Conservation (phyloP, 2,329 filamentous ascomycete species). For the Tolypocladium cylindrosporum region DNA sequence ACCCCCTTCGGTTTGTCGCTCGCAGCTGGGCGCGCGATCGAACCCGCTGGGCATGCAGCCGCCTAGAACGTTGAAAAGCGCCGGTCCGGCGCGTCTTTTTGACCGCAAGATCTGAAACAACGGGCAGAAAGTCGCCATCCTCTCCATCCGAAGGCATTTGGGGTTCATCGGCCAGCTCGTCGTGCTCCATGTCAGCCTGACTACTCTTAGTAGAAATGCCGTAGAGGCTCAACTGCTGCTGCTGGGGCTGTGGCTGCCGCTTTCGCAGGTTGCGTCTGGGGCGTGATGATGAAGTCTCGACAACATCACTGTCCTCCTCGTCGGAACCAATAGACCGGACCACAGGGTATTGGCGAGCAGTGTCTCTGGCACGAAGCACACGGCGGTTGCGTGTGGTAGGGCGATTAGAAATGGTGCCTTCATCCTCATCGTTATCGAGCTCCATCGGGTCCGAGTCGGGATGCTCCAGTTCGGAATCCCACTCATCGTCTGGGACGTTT, state of each 20-base stretch:
- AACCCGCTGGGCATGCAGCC: conserved; percentile 8
- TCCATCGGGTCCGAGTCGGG: conserved; percentile 16
- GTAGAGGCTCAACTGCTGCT: conserved; percentile 7
- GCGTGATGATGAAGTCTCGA: background rate
- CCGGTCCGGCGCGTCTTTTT: conserved; percentile 13
- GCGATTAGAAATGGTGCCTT: conserved; percentile 5
- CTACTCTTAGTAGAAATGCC: conserved; percentile 15
- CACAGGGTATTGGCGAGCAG: conserved; percentile 4
- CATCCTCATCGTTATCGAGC: conserved; percentile 15
- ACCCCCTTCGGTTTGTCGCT: conserved; percentile 9
- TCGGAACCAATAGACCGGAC: conserved; percentile 4
- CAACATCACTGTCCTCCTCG: conserved; percentile 9
- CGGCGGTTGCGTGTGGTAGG: conserved; percentile 1
- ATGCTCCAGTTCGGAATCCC: conserved; percentile 15
- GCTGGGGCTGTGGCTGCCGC: conserved; percentile 9
- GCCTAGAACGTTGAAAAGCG: conserved; percentile 11
- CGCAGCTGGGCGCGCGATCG: conserved; percentile 4
- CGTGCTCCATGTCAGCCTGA: conserved; percentile 13
- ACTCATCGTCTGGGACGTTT: conserved; percentile 14
- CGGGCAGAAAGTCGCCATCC: conserved; percentile 23
- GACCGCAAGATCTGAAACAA: conserved; percentile 25
- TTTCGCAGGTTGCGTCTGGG: conserved; percentile 12
- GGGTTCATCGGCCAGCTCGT: conserved; percentile 22
- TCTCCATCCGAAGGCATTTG: conserved; percentile 17
- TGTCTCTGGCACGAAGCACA: conserved; percentile 15